Percentiles rank a stretch among this genome's conserved stretches.
phyloP scores from a whole-genome alignment of 2,329 filamentous ascomycete species.

The Talaromyces sp. region DNA sequence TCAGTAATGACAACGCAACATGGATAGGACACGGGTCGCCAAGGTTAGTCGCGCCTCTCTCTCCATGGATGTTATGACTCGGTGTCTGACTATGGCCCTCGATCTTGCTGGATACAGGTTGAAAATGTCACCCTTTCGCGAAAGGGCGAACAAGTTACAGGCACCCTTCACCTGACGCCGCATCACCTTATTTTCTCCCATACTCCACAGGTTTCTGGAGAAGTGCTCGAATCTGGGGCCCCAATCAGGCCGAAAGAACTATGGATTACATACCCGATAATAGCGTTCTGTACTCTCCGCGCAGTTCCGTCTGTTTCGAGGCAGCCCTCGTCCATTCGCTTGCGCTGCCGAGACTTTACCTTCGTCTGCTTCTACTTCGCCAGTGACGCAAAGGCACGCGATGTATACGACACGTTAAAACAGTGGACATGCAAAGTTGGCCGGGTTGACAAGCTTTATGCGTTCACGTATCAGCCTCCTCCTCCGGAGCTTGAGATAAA shows the following conservation, averaged over 20 bases:
- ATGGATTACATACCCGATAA: conserved; percentile 94
- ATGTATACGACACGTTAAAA: conserved; percentile 83
- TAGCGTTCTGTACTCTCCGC: conserved; percentile 72
- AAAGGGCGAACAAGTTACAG: conserved; percentile 51
- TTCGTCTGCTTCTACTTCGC: conserved; percentile 87
- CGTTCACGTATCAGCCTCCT: conserved; percentile 76
- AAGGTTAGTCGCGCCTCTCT: conserved; percentile 27
- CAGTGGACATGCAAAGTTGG: conserved; percentile 74
- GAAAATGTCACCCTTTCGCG: conserved; percentile 56
- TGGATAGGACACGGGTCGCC: conserved; percentile 42
- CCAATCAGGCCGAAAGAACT: conserved; percentile 59
- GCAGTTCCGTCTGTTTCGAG: conserved; percentile 65
- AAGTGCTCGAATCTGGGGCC: conserved; percentile 35
- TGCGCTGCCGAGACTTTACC: conserved; percentile 89
- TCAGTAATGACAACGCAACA: conserved; percentile 28
- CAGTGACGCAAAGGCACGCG: conserved; percentile 67
- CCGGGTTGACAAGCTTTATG: conserved; percentile 81
- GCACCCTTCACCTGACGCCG: conserved; percentile 57
- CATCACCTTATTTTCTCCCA: conserved; percentile 63
- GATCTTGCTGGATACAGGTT: conserved; percentile 29
- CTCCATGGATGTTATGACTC: background rate
- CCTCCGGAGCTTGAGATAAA: conserved; percentile 67
- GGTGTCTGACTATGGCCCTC: background rate
- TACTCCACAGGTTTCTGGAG: conserved; percentile 38
- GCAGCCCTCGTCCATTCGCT: conserved; percentile 72